A percentile compares a stretch with the other conserved stretches of the same genome.
These are phyloP conservation scores for Malassezia psittaci DNA, from an alignment of 1,284 basidiomycete genomes.

Conservation along the genomic window DNA sequence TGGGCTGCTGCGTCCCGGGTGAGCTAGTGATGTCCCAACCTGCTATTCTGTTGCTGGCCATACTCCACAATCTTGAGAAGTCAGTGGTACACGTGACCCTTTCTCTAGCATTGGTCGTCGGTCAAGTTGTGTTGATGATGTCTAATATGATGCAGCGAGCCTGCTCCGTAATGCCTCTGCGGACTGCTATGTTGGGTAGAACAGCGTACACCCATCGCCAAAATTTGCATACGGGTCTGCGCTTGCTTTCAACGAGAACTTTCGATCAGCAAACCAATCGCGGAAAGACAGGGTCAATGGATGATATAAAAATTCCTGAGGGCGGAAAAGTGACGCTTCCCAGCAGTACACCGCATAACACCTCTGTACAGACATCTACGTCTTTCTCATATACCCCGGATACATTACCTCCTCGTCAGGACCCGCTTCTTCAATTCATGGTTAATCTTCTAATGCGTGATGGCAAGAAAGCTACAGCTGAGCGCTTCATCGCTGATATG, in stretches of 20 bases:
- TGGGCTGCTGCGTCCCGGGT: not conserved
- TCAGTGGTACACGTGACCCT: not conserved
- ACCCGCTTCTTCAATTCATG: slow-evolving; percentile 41
- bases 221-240: too few species aligned
- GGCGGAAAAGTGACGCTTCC: not conserved
- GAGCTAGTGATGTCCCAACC: not conserved
- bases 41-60: not conserved
- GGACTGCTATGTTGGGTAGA: too few species aligned
- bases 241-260: too few species aligned
- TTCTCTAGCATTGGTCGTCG: not conserved
- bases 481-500: slow-evolving; percentile 37
- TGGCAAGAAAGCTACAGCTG: slow-evolving; percentile 48
- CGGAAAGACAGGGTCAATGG: not conserved
- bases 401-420: slow-evolving; percentile 29
- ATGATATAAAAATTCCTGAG: not conserved
- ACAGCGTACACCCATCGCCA: too few species aligned
- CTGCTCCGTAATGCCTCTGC: too few species aligned
- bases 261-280: not conserved
- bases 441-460: slow-evolving; percentile 49
- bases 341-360: not conserved
- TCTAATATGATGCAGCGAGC: too few species aligned
- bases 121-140: not conserved
- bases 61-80: not conserved
- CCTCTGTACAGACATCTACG: not conserved
- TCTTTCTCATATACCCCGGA: slow-evolving; percentile 21